Conservation (phyloP, 495 filamentous ascomycete genomes). For the Hypomontagnella monticulosa region DNA sequence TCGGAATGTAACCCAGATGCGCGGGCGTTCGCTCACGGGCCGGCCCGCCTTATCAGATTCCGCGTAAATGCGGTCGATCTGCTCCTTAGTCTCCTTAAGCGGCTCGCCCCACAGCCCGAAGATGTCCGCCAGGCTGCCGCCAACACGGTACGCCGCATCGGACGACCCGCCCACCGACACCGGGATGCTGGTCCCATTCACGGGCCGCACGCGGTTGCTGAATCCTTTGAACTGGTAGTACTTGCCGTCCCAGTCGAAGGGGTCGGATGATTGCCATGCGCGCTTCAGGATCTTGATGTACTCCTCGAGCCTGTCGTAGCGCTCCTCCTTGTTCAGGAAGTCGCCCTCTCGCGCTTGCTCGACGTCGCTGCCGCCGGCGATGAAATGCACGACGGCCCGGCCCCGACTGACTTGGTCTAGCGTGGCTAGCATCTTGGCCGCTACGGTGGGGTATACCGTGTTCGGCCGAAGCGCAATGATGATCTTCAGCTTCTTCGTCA, state of each 20-base stretch:
- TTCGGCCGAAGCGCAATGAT: slow-evolving; percentile 67
- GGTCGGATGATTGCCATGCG: slow-evolving; percentile 60
- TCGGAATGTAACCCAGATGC: slow-evolving; percentile 67
- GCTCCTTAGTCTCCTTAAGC: slow-evolving; percentile 63
- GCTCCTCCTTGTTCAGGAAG: slow-evolving; percentile 62
- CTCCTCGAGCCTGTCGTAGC: slow-evolving; percentile 62
- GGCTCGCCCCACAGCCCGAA: slow-evolving; percentile 68
- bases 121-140: slow-evolving; percentile 62
- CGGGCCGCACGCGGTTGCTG: slow-evolving; percentile 58
- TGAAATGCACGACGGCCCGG: slow-evolving; percentile 65
- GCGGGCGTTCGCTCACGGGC: slow-evolving; percentile 51
- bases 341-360: slow-evolving; percentile 65
- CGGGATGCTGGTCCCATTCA: slow-evolving; percentile 56
- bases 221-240: slow-evolving; percentile 64
- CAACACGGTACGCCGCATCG: slow-evolving; percentile 62
- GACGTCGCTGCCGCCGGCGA: slow-evolving; percentile 62
- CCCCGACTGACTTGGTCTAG: slow-evolving; percentile 62
- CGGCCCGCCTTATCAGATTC: slow-evolving; percentile 58
- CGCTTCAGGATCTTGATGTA: slow-evolving; percentile 63
- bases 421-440: slow-evolving; percentile 64
- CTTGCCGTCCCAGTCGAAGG: slow-evolving; percentile 63
- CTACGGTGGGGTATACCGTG: slow-evolving; percentile 64
- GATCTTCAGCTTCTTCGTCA: slow-evolving; percentile 63
- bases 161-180: slow-evolving; percentile 64
- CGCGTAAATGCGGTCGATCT: slow-evolving; percentile 64